Conservation (phyloP, 192 early-diverging fungal species). For the Coemansia sp. region DNA sequence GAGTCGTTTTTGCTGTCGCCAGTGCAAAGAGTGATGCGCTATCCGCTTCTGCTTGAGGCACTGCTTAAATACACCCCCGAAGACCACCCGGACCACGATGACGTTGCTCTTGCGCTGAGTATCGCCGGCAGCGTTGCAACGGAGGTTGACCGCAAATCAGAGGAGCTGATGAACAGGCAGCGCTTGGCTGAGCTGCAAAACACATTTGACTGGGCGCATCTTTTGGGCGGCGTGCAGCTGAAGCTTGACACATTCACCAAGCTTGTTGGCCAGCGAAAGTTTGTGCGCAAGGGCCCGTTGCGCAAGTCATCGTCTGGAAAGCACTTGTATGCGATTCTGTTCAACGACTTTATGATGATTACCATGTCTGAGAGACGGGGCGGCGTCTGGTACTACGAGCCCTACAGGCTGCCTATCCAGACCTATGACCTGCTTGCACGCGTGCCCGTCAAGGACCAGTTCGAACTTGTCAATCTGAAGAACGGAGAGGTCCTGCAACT, state of each 20-base stretch:
- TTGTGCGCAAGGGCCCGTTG: constrained; percentile 55
- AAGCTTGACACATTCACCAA: constrained; percentile 51
- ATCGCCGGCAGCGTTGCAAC: constrained; percentile 48
- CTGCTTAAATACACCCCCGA: constrained; percentile 53
- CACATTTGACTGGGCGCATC: constrained; percentile 52
- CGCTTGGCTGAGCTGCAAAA: constrained; percentile 51
- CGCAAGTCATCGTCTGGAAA: constrained; percentile 52
- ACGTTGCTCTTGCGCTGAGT: constrained; percentile 51
- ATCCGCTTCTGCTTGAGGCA: constrained; percentile 50
- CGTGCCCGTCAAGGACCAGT: constrained; percentile 52
- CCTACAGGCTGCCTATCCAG: constrained; percentile 51
- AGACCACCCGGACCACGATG: constrained; percentile 48
- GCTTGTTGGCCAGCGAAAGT: constrained; percentile 52
- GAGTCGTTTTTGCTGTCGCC: constrained; percentile 54
- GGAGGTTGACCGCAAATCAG: constrained; percentile 54
- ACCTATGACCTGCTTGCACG: constrained; percentile 52
- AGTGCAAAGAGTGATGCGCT: constrained; percentile 54
- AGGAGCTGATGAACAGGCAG: constrained; percentile 50
- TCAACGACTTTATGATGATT: constrained; percentile 59
- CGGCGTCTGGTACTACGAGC: constrained; percentile 52
- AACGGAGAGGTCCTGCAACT: constrained; percentile 51
- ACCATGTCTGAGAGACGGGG: constrained; percentile 49
- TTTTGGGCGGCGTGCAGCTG: constrained; percentile 53
- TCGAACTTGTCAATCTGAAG: constrained; percentile 53
- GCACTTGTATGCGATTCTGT: constrained; percentile 52